phyloP scores from a whole-genome alignment of 352 stramenopile species.

The Blastocystis sp. region DNA sequence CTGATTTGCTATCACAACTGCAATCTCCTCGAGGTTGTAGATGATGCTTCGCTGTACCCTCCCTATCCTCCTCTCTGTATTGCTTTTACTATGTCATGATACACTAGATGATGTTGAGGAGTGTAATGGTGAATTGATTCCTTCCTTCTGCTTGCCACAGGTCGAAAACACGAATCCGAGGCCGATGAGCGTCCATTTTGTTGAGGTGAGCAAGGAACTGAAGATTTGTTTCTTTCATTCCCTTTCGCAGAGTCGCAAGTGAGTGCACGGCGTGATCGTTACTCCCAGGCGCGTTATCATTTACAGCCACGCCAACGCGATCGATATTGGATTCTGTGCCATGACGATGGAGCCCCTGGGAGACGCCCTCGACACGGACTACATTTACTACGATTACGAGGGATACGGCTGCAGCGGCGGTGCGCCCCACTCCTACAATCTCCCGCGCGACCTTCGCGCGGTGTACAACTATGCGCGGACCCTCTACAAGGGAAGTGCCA shows the following conservation, averaged over 20 bases:
- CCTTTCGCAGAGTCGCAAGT: conserved; percentile 46
- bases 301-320: conserved; percentile 62
- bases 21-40: conserved; percentile 13
- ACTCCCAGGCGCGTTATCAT: conserved; percentile 51
- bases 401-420: conserved; percentile 46
- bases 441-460: conserved; percentile 45
- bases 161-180: not conserved
- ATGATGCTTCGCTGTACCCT: conserved; percentile 50
- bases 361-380: conserved; percentile 21
- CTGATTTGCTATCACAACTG: conserved; percentile 18
- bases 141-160: not conserved
- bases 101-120: not conserved
- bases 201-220: not conserved
- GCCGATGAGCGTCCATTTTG: conserved; percentile 1
- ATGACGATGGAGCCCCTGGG: not conserved
- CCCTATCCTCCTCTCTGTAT: conserved; percentile 27
- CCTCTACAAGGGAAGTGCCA: conserved; percentile 28
- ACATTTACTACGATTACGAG: conserved; percentile 62
- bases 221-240: conserved; percentile 17
- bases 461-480: conserved; percentile 46
- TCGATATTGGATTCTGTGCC: conserved; percentile 11
- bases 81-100: not conserved
- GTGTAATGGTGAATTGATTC: not conserved
- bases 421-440: not conserved
- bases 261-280: not conserved